Evolutionary conservation across 2,329 filamentous ascomycete genomes (phyloP), one percentile per base, ranked within the genome.

Genomic region (Rutstroemia sydowiana): DNA sequence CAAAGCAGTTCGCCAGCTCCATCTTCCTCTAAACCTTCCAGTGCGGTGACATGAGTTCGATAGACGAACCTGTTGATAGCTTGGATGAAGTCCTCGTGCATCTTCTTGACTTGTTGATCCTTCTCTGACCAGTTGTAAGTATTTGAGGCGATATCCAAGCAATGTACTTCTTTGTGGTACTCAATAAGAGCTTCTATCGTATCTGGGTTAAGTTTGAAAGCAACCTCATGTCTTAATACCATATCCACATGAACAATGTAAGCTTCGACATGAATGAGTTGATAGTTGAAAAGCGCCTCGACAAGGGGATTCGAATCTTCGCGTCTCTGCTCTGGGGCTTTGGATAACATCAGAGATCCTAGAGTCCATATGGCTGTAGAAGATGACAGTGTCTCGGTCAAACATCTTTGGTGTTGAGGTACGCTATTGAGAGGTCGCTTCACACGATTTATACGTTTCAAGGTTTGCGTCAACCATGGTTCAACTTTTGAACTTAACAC

Each of bases 171-270:
- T 76, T 93, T 91, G 79, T 98, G 93, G 71, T 95, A 95, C 69
- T 95, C 88, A 68, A 95, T 85, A 59, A 98, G 81, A 48, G 87
- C 74, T 65, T 95, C 90, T 72, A 98, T 98, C 56, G 91, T 90
- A 68, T 97, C 93, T 53, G 85, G 81, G 21, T 91, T 97, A 65
- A 98, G 80, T 79, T 98, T 98, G 80, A 91, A 97, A 61, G 91
- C 93, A 65, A 98, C 90, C 75, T 97, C 93, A 69, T 95, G 93
- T 71, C 91, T 87, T 65, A 95, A 82, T 55, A 98, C 92, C 90
- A 97, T 95, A 75, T 98, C 93, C 71, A 98, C 90, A 71, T 97
- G 92, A 56, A 98, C 93, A 63, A 97, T 92, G 70, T 98, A 98
- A 48, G 93, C 93, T 73, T 97, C 91, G 63, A 97, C 75, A 69